Percentiles rank a stretch among this genome's conserved stretches.
phyloP scores from a whole-genome alignment of 139 green algal genomes.

The Chlorella sp. region DNA sequence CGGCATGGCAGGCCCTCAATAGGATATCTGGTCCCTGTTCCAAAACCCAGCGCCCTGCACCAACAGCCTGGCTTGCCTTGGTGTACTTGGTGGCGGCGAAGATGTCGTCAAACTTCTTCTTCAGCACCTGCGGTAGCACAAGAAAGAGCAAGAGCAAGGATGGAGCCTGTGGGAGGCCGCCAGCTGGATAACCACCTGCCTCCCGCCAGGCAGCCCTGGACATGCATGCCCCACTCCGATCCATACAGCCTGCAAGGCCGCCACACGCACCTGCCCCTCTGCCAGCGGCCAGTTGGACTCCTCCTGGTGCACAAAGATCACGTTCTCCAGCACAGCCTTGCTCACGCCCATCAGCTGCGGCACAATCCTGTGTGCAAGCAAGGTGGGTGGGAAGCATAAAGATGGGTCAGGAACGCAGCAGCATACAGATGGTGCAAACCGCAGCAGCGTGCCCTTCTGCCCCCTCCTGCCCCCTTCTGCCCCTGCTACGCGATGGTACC shows the following conservation, averaged over 20 bases:
- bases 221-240: too few species aligned
- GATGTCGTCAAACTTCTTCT: constrained; percentile 99
- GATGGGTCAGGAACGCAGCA: too few species aligned
- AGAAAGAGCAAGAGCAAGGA: background rate
- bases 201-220: too few species aligned
- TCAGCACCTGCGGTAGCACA: constrained; percentile 66
- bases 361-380: constrained; percentile 62
- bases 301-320: constrained; percentile 99
- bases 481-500: background rate
- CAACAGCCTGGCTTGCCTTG: constrained; percentile 63
- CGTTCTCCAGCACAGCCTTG: constrained; percentile 95
- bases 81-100: constrained; percentile 97
- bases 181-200: too few species aligned
- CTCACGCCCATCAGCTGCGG: constrained; percentile 95
- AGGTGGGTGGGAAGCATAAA: background rate
- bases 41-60: too few species aligned
- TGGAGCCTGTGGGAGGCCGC: too few species aligned
- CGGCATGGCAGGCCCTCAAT: too few species aligned
- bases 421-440: too few species aligned
- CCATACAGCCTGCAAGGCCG: background rate
- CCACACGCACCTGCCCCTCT: constrained; percentile 69
- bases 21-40: too few species aligned
- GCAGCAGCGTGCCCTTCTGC: too few species aligned
- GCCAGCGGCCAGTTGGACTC: constrained; percentile 97
- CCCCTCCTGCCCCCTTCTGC: constrained; percentile 72